Base-by-base conservation (phyloP, 2,329 filamentous ascomycete species). In the Exophiala bonariae region DNA sequence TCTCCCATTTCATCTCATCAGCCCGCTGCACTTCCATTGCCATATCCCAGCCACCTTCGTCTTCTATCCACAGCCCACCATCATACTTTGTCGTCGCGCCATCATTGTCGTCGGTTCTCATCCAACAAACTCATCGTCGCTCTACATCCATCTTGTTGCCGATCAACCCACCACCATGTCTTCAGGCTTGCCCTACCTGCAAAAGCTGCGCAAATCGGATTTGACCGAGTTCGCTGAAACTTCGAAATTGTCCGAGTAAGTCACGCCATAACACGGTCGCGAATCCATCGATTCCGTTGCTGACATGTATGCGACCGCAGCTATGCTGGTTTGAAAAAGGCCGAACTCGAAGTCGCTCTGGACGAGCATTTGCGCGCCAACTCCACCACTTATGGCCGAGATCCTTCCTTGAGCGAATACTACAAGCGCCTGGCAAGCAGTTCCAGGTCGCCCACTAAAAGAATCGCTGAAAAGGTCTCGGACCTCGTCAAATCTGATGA, bases 181-280 rank as follows among this genome's bases (percentile, higher is more conserved):
- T 83, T 82, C 82, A 53, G 71, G 72, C 60, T 72, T 71, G 58
- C 81, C 82, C 59, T 95, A 87, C 82, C 78, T 96, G 65, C 80
- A 84, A 68, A 79, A 80, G 67, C 87, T 93, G 78, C 85, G 87
- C 74, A 95, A 95, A 78, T 78, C 77, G 60, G 88, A 92, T 56
- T 80, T 96, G 47, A 68, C 82, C 59, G 85, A 87, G 54, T 76
- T 95, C 53, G 88, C 89, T 50, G 80, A 87, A 57, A 72, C 77
- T 37, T 56, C 40, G 44, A 54, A 52, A 14, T 36, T 59, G 44
- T 77, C 81, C 64, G 80, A 87, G 89, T 95, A 81, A 63, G 83
- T 79, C 51, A 54, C 56, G 56, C 49, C 31, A 11, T 37, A 26
- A 43, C 10, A 33, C 41, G 14, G 44, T 44, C 39, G 44, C 43